Evolutionary conservation across 345 rosid genomes (phyloP), one percentile per base, ranked within the genome.

Genomic region (Sonneratia caseolaris): DNA sequence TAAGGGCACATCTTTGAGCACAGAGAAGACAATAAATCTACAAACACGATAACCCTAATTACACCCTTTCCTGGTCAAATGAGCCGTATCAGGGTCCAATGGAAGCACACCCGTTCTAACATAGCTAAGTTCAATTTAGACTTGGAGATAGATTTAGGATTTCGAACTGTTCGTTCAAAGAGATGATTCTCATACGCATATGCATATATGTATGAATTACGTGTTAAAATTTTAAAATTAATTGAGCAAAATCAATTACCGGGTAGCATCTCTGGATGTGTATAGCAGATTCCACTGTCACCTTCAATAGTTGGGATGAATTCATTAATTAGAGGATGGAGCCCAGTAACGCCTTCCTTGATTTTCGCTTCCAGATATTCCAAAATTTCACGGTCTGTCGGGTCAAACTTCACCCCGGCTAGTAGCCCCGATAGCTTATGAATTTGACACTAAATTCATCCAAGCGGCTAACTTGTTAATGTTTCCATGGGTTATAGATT

Each of bases 361-460:
- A 83, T 82, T 76, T 95, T 95, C 0, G 97, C 97, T 71, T 87
- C 97, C 70, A 94, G 81, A 81, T 92, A 93, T 80, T 85, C 85
- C n/a, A 94, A 81, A 48, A 94, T 94, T 78, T 94, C 99, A 74
- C 82, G 91, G 73, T 94, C 99, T 1, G 87, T 88, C 35, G 99
- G 99, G 73, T 95, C 97, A 47, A 95, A 95, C 72, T 89, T 95
- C 75, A 92, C 97, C 68, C 99, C 99, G 0, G 97, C 96, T 3
- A 97, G 99, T 64, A 95, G 74, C 16, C 98, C 91, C 48, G 91
- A 95, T 74, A 94, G 77, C 79, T 89, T 92, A 51, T 85, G 83
- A 70, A 90, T 85, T 15, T 84, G 86, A 66, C 78, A 83, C 97
- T 91, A 77, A 70, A 38, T 40, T 66, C 16, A 61, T 55, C n/a